phyloP scores from a whole-genome alignment of 352 stramenopile species.

The Phytopythium ostracodes region DNA sequence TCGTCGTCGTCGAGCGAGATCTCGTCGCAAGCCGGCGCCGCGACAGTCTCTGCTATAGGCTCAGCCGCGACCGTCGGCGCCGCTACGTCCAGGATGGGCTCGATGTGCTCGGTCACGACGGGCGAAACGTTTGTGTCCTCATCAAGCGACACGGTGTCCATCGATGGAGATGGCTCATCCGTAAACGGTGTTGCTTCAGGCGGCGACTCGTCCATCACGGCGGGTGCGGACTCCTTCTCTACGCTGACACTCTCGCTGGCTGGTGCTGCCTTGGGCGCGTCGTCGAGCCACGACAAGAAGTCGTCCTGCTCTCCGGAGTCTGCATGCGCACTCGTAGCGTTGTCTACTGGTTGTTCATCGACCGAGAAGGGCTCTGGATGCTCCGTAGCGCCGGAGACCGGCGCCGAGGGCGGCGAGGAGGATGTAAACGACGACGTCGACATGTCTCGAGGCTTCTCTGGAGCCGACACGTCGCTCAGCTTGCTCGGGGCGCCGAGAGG shows the following conservation, averaged over 20 bases:
- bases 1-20: conserved; percentile 38
- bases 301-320: conserved; percentile 40
- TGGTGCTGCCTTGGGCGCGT: conserved; percentile 12
- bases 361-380: not conserved
- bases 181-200: not conserved
- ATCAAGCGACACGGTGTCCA: not conserved
- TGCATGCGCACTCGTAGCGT: not conserved
- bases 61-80: not conserved
- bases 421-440: conserved; percentile 1
- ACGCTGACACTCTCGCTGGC: not conserved
- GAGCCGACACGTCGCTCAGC: not conserved
- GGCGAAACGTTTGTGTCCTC: not conserved
- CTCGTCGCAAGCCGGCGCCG: conserved; percentile 8
- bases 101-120: not conserved
- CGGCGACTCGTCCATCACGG: not conserved
- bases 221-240: not conserved
- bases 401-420: not conserved
- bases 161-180: not conserved
- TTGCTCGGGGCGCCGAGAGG: not conserved
- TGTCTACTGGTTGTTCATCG: not conserved
- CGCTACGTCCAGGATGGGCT: not conserved
- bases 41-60: not conserved
- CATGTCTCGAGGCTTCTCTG: not conserved
- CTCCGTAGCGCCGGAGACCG: not conserved
- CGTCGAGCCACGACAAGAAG: conserved; percentile 81